These are phyloP conservation scores for Dimargaris xerosporica DNA, from an alignment of 192 early-diverging fungal genomes.

Conservation along the genomic window DNA sequence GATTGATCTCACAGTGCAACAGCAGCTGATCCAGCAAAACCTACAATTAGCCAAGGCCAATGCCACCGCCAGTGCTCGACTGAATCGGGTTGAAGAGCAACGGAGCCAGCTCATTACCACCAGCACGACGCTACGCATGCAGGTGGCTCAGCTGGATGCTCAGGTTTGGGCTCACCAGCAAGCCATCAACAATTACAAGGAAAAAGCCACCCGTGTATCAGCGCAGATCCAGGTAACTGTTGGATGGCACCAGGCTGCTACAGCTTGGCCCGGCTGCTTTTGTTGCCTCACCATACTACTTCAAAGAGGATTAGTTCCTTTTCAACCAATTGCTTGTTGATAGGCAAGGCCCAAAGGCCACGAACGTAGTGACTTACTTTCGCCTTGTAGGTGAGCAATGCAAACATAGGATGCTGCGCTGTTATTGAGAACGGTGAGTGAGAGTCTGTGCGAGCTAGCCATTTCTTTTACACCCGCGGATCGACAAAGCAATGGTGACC, in stretches of 20 bases:
- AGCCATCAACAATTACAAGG: neutral
- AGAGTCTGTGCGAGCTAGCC: too few relatives aligned
- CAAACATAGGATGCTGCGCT: neutral
- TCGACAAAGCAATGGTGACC: too few relatives aligned
- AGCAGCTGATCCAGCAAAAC: neutral
- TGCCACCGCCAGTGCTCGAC: neutral
- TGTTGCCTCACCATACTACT: neutral
- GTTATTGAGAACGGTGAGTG: too few relatives aligned
- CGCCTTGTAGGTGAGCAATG: neutral
- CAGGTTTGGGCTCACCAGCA: neutral
- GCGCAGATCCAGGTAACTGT: neutral
- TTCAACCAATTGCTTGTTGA: neutral
- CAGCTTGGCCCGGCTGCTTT: neutral
- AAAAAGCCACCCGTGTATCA: neutral
- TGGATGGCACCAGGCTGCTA: neutral
- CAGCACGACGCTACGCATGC: neutral
- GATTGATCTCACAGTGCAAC: neutral
- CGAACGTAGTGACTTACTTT: neutral
- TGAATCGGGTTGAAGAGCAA: neutral
- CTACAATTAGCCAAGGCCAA: constrained; percentile 1
- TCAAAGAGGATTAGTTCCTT: neutral
- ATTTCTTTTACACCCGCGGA: too few relatives aligned
- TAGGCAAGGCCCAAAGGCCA: neutral
- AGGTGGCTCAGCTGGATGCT: neutral
- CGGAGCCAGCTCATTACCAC: neutral